Percentiles rank a stretch among this genome's conserved stretches.
phyloP scores from a whole-genome alignment of 306 rosid species.

The Vigna hirtella region DNA sequence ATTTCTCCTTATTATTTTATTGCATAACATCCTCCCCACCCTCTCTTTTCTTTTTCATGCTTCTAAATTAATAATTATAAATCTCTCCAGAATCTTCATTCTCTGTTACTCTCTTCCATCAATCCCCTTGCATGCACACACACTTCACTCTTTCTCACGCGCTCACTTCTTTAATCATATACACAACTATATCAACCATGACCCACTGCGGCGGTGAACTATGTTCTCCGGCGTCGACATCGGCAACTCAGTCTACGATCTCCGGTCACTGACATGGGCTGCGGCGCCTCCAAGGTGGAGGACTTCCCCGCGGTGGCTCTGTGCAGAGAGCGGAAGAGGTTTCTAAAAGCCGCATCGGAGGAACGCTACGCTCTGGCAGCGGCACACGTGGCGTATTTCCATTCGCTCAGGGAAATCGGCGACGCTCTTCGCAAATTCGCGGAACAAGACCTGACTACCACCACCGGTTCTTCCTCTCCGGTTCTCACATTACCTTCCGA shows the following conservation, averaged over 20 bases:
- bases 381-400: slow-evolving; percentile 85
- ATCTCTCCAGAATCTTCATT: slow-evolving; percentile 8
- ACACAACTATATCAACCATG: slow-evolving; percentile 3
- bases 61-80: neutral
- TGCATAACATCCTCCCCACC: neutral
- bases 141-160: neutral
- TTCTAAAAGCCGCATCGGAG: slow-evolving; percentile 76
- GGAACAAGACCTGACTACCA: slow-evolving; percentile 69
- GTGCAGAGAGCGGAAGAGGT: slow-evolving; percentile 75
- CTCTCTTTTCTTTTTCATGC: neutral
- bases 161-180: too few species aligned
- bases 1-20: slow-evolving; percentile 35
- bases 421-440: slow-evolving; percentile 78
- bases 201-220: slow-evolving; percentile 7
- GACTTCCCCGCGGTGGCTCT: slow-evolving; percentile 83
- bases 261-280: slow-evolving; percentile 69
- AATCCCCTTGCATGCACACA: slow-evolving; percentile 34
- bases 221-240: neutral
- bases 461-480: slow-evolving; percentile 65
- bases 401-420: slow-evolving; percentile 77
- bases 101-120: slow-evolving; percentile 7
- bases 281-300: slow-evolving; percentile 84
- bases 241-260: neutral
- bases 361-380: slow-evolving; percentile 91
- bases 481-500: slow-evolving; percentile 89